These are phyloP conservation scores for Mortierella sp. DNA, from an alignment of 371 early-diverging fungal genomes.

Conservation along the genomic window DNA sequence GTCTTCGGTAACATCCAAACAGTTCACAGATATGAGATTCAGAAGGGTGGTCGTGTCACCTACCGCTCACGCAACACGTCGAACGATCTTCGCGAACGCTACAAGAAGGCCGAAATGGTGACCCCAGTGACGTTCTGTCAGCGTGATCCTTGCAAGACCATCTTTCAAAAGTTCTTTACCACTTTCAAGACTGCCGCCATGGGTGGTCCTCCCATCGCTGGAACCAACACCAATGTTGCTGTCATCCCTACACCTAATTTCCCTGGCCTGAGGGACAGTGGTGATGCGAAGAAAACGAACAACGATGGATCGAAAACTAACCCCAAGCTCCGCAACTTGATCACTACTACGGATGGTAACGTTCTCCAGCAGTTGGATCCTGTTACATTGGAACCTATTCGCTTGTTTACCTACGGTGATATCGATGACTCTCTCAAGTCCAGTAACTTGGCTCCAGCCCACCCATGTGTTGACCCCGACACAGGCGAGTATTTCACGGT, in stretches of 20 bases:
- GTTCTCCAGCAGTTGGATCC: constrained; percentile 67
- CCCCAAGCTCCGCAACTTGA: constrained; percentile 47
- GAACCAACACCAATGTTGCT: constrained; percentile 53
- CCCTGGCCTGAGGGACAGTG: constrained; percentile 53
- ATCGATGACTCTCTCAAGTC: constrained; percentile 56
- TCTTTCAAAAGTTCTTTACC: constrained; percentile 57
- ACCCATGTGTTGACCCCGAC: constrained; percentile 64
- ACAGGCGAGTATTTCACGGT: constrained; percentile 64
- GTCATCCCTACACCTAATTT: constrained; percentile 69
- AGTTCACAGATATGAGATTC: constrained; percentile 54
- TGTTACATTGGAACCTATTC: constrained; percentile 66
- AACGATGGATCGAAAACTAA: background rate
- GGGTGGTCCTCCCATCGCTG: constrained; percentile 24
- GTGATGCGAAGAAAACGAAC: constrained; percentile 3
- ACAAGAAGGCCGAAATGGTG: constrained; percentile 36
- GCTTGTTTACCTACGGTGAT: constrained; percentile 59
- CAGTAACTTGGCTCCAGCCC: constrained; percentile 64
- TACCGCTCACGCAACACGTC: constrained; percentile 52
- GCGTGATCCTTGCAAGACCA: constrained; percentile 70
- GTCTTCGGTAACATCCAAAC: constrained; percentile 1
- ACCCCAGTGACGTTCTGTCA: constrained; percentile 49
- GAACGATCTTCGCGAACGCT: constrained; percentile 38
- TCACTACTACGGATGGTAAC: constrained; percentile 70
- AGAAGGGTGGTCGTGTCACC: constrained; percentile 39
- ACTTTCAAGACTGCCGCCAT: constrained; percentile 50